Base-by-base conservation (phyloP, 495 filamentous ascomycete genomes). In the Delitschia confertaspora region DNA sequence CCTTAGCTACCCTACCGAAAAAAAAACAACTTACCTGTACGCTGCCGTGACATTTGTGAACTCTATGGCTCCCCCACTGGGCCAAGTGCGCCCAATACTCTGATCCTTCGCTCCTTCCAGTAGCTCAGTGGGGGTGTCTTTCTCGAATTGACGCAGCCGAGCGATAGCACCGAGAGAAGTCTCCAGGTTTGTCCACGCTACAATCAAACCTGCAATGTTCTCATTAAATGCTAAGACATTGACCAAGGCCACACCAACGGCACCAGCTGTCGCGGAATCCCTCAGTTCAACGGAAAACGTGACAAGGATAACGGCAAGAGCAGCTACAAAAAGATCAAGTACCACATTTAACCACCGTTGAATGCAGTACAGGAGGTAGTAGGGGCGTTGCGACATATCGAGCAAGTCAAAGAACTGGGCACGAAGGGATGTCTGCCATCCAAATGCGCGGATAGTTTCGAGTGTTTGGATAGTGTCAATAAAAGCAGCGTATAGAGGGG, bases 91-190 rank as follows among this genome's bases (percentile, higher is more conserved):
- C 3, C 34, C 24, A 19, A 10, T 19, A 6, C 18, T 16, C 13
- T 42, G 13, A 3, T 17, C 16, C 20, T 19, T 6, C 20, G 4
- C 8, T 10, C 35, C 29, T 9, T 22, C 31, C 14, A 23, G 31
- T 10, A 25, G 58, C 36, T 68, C 63, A 10, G 45, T 47, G 5
- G 60, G 61, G 0, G 65, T 69, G 13, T 55, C 50, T n/a, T 41
- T 42, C 3, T 60, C 56, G 38, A 73, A 72, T 0, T 47, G 48
- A 38, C 59, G 56, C 0, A 77, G 47, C 4, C 72, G 56, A 2
- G 69, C 55, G 3, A 78, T 56, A 0, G 72, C 71, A 0, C 73
- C 75, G 7, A 78, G 60, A 0, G 66, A 74, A 1, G 68, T 69
- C 35, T 78, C 74, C 4, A 77, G 48, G 17, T 56, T 42, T 0